A percentile compares a stretch with the other conserved stretches of the same genome.
These are phyloP conservation scores for Ascochyta koolunga DNA, from an alignment of 2,329 filamentous ascomycete species.

Conservation along the genomic window DNA sequence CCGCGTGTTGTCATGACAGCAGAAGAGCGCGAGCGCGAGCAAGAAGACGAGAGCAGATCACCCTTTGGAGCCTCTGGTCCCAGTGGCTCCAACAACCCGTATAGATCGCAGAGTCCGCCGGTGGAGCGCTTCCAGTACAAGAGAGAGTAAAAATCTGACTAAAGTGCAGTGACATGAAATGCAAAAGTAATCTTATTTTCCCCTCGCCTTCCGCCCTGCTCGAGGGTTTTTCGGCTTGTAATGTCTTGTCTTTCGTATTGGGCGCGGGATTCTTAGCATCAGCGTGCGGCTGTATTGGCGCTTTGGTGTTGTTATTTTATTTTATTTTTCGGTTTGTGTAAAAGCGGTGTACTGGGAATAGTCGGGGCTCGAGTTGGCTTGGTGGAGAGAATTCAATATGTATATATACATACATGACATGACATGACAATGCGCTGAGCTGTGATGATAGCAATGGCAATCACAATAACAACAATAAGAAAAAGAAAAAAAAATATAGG, in stretches of 20 bases:
- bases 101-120: constrained; percentile 10
- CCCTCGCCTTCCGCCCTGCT: background rate
- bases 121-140: constrained; percentile 10
- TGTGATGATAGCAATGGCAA: background rate
- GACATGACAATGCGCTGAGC: background rate
- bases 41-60: constrained; percentile 24
- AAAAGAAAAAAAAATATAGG: too few relatives aligned
- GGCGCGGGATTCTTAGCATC: constrained; percentile 2
- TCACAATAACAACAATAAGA: too few relatives aligned
- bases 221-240: constrained; percentile 1
- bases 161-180: background rate
- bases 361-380: background rate
- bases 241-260: constrained; percentile 3
- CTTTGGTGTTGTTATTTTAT: background rate
- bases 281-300: constrained; percentile 6
- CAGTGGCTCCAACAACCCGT: constrained; percentile 26
- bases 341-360: background rate
- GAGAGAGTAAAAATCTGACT: constrained; percentile 7
- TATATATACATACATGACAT: background rate
- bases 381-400: background rate
- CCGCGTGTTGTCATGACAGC: constrained; percentile 21
- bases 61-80: constrained; percentile 18
- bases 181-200: background rate
- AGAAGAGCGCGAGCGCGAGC: constrained; percentile 22
- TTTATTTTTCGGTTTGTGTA: background rate